Evolutionary conservation across 352 stramenopile genomes (phyloP).

Genomic region (Plasmopara halstedii): DNA sequence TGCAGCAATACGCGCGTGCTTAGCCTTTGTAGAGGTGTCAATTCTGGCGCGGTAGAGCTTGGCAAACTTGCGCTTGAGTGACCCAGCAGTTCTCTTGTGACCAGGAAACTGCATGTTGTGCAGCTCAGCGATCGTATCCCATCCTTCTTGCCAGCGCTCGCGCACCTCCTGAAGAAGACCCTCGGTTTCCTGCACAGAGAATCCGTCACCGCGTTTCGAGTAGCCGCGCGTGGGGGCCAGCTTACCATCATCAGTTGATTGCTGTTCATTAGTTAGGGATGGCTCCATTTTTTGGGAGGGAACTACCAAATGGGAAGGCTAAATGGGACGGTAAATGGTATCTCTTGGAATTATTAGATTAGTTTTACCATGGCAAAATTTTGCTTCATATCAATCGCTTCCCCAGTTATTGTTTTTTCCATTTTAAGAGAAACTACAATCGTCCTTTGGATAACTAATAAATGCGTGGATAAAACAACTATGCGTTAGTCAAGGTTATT

Average conservation of each 20-base stretch:
- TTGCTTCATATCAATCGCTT: too few species aligned
- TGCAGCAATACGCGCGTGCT: slow-evolving; percentile 13
- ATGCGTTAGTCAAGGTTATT: too few species aligned
- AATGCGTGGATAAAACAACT: too few species aligned
- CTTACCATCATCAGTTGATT: slow-evolving; percentile 8
- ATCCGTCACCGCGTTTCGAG: slow-evolving; percentile 25
- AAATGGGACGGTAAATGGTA: not conserved
- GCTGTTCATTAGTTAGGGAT: slow-evolving; percentile 9
- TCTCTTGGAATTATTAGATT: too few species aligned
- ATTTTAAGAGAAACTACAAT: too few species aligned
- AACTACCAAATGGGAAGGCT: slow-evolving; percentile 11
- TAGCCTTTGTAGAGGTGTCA: slow-evolving; percentile 14
- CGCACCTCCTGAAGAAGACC: slow-evolving; percentile 20
- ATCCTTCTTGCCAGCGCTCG: slow-evolving; percentile 26
- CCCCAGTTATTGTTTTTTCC: too few species aligned
- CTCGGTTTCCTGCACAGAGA: slow-evolving; percentile 25
- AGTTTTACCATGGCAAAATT: too few species aligned
- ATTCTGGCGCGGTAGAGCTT: slow-evolving; percentile 29
- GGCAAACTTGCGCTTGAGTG: slow-evolving; percentile 31
- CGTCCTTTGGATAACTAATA: too few species aligned
- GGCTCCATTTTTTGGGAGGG: slow-evolving; percentile 23
- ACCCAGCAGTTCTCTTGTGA: slow-evolving; percentile 23
- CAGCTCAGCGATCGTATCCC: slow-evolving; percentile 23
- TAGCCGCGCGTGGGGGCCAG: slow-evolving; percentile 4
- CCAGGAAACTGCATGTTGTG: slow-evolving; percentile 31